A percentile compares a stretch with the other conserved stretches of the same genome.
phyloP scores from a whole-genome alignment of 768 basidiomycete genomes.

The Phlebiopsis gigantea region DNA sequence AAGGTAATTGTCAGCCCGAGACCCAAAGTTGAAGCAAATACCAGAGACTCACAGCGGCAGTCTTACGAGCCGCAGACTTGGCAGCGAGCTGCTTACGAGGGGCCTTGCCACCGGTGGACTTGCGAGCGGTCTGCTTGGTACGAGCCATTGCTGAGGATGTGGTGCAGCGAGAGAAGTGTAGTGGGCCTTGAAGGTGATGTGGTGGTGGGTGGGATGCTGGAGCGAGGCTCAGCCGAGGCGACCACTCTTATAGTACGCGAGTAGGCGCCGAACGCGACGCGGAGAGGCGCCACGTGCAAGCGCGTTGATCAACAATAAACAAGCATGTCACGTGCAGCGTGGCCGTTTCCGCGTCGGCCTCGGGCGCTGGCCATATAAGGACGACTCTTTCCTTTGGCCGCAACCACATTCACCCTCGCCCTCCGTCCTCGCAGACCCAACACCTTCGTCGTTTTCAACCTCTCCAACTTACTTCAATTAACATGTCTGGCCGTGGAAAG shows the following conservation, averaged over 20 bases:
- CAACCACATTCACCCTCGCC: background rate
- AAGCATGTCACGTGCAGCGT: conserved; percentile 16
- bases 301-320: conserved; percentile 23
- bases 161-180: background rate
- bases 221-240: background rate
- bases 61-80: conserved; percentile 66
- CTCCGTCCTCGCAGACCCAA: conserved; percentile 4
- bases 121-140: conserved; percentile 74
- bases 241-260: conserved; percentile 16
- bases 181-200: background rate
- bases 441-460: conserved; percentile 3
- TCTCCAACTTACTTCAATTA: conserved; percentile 5
- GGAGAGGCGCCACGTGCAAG: conserved; percentile 18
- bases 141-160: conserved; percentile 48
- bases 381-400: background rate
- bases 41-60: no score
- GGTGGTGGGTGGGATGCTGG: conserved; percentile 10
- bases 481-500: conserved; percentile 77
- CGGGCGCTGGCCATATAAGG: conserved; percentile 19
- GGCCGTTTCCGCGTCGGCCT: conserved; percentile 1
- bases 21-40: conserved; percentile 12
- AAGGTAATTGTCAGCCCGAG: background rate
- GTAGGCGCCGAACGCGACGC: conserved; percentile 13
- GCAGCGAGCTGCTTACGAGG: conserved; percentile 63
- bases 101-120: conserved; percentile 64